phyloP scores from a whole-genome alignment of 2,329 filamentous ascomycete species.

The Aureobasidium sp. region DNA sequence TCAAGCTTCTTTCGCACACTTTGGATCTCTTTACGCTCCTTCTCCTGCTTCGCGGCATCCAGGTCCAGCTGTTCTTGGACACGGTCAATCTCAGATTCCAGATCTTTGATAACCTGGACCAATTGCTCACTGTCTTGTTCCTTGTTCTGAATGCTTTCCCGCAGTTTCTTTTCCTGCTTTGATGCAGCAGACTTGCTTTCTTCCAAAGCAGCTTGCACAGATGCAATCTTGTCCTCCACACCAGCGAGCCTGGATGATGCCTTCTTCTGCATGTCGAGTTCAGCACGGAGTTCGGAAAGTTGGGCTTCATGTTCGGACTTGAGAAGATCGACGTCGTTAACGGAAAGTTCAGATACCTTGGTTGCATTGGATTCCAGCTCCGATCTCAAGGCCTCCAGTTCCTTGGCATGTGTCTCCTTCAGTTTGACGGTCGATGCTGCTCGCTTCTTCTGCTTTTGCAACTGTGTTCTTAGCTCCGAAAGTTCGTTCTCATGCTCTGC shows the following conservation, averaged over 20 bases:
- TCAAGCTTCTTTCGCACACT: slow-evolving; percentile 9
- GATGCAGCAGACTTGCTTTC: slow-evolving; percentile 24
- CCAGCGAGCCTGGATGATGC: slow-evolving; percentile 23
- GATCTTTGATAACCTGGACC: slow-evolving; percentile 26
- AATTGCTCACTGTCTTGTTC: slow-evolving; percentile 27
- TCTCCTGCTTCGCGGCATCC: slow-evolving; percentile 14
- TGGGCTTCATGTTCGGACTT: slow-evolving; percentile 21
- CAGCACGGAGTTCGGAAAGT: slow-evolving; percentile 21
- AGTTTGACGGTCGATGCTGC: slow-evolving; percentile 9
- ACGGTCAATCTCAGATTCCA: slow-evolving; percentile 30
- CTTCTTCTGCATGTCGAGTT: slow-evolving; percentile 24
- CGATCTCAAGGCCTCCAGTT: slow-evolving; percentile 21
- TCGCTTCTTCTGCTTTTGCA: slow-evolving; percentile 2
- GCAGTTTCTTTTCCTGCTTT: slow-evolving; percentile 26
- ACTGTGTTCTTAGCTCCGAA: neutral
- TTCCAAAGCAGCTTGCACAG: slow-evolving; percentile 27
- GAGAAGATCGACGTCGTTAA: slow-evolving; percentile 15
- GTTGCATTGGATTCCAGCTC: slow-evolving; percentile 21
- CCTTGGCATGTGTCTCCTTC: slow-evolving; percentile 20
- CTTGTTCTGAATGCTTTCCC: slow-evolving; percentile 26
- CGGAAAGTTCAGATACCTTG: slow-evolving; percentile 14
- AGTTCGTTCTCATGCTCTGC: neutral
- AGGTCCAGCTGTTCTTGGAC: slow-evolving; percentile 23
- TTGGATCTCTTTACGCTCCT: slow-evolving; percentile 17
- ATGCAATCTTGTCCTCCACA: slow-evolving; percentile 27